Base-by-base conservation (phyloP, 2,329 filamentous ascomycete species). In the Aspergillus udagawae region DNA sequence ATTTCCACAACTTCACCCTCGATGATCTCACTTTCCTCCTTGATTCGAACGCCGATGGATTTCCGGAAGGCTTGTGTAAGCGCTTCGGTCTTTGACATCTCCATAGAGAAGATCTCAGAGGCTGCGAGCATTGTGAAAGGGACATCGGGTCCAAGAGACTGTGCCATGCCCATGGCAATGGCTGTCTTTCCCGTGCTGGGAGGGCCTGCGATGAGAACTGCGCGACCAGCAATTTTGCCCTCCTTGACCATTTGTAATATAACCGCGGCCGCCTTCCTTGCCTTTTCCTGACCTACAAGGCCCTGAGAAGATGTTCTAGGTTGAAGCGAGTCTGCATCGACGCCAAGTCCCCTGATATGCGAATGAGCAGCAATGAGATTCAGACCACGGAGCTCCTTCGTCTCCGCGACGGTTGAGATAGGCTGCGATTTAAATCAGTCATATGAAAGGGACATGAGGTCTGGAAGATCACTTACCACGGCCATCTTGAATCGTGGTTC, bases 1-100 rank as follows among this genome's bases (percentile, higher is more conserved):
- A 99, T 97, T 78, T 99, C 93, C 25, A 99, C 93, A 0, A 99
- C 94, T 76, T 99, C 94, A 67, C 94, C 94, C 80, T 99, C 94
- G 78, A 99, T 99, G 65, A 99, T 95, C 75, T 99, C 94, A 69
- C 91, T 97, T 80, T 99, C 94, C 74, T 99, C 94, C 76, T 96
- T 97, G 79, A 99, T 99, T 62, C 94, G 86, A 58, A 99, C 94
- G 54, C 93, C 94, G 68, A 99, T 99, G 44, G 92, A 97, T 75
- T 97, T 97, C 69, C 94, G 88, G 80, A 99, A 97, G n/a, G 94
- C 93, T 76, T 99, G 94, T 54, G 93, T 97, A 38, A 99, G 86
- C 52, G 94, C 93, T 77, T 99, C 94, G 41, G 94, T 99, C 81
- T 99, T 99, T 68, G 92, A 96, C 93, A 99, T 97, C 77, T 99